A percentile compares a stretch with the other conserved stretches of the same genome.
phyloP scores from a whole-genome alignment of 2,329 filamentous ascomycete genomes.

The Trichophyton simii region DNA sequence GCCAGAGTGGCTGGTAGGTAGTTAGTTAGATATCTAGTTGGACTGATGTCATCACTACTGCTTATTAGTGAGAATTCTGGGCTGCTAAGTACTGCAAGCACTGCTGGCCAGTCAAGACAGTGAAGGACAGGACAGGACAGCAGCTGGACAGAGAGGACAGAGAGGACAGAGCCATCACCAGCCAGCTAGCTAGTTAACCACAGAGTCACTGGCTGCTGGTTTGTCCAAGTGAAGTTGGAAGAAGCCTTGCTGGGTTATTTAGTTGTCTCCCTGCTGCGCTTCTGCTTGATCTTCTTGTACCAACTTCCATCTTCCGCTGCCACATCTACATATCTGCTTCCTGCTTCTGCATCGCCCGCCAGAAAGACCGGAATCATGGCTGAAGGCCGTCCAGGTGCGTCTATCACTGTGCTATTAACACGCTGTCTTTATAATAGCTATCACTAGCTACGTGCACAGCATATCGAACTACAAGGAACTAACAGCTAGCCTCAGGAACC shows the following conservation, averaged over 20 bases:
- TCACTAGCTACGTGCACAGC: neutral
- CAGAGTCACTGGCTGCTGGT: neutral
- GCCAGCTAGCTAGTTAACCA: too few species aligned
- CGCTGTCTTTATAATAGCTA: neutral
- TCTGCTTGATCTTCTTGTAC: neutral
- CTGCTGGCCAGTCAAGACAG: neutral
- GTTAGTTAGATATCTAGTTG: too few species aligned
- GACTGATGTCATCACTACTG: neutral
- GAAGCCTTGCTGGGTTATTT: neutral
- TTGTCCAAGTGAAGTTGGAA: too few species aligned
- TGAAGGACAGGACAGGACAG: neutral
- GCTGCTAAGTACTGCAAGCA: neutral
- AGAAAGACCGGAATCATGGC: neutral
- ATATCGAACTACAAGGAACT: neutral
- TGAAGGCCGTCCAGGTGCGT: neutral
- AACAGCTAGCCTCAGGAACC: neutral
- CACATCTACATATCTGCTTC: neutral
- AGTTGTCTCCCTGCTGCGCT: neutral
- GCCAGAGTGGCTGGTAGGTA: too few species aligned
- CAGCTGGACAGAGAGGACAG: neutral
- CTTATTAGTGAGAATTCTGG: neutral
- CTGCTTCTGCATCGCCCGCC: neutral
- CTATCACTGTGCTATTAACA: neutral
- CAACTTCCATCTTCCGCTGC: neutral
- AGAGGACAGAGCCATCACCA: too few species aligned